Base-by-base conservation (phyloP, 768 basidiomycete species). In the Russula virescens region DNA sequence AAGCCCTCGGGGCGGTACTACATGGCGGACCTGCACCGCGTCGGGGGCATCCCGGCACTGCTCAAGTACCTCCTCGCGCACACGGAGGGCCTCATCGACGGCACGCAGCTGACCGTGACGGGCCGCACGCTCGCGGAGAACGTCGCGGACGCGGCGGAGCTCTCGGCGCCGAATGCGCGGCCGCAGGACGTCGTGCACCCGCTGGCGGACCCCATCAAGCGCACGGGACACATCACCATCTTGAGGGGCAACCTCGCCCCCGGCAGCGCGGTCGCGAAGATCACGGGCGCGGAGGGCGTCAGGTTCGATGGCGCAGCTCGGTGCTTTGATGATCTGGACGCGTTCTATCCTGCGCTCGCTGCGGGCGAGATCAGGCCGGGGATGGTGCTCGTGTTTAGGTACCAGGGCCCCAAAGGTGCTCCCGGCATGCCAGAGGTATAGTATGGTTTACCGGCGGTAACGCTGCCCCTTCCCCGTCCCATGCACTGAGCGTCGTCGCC, bases 91-190 rank as follows among this genome's bases (percentile, higher is more conserved):
- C 76, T 94, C 62, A 87, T 94, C 65, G 88, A 93, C 71, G 90
- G 91, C 43, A 82, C 78, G 63, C 88, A 89, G 69, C 75, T 94
- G 73, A 98, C 94, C 40, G 89, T 96, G 46, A 97, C 94, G 14
- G 94, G 94, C 56, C 91, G 86, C 75, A 94, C 93, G 2, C 77
- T 97, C 45, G 88, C 89, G 16, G 85, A 94, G 74, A 96, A 97
- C 73, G 79, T 94, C 38, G 85, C 77, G 67, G 89, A 91, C 69
- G 90, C 88, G 9, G 71, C 79, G 35, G 89, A 91, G 64, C 82
- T 84, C 58, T 92, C 68, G 79, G 80, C 79, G 13, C 2, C 19
- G 42, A 1, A n/a, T n/a, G n/a, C n/a, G n/a, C n/a, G n/a, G 21
- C 8, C 19, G 34, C 94, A 96, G 73, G 86, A 93, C 68, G 83